Evolutionary conservation across 2,329 filamentous ascomycete species (phyloP), one percentile per base, ranked within the genome.

Genomic region (Colletotrichum scovillei): DNA sequence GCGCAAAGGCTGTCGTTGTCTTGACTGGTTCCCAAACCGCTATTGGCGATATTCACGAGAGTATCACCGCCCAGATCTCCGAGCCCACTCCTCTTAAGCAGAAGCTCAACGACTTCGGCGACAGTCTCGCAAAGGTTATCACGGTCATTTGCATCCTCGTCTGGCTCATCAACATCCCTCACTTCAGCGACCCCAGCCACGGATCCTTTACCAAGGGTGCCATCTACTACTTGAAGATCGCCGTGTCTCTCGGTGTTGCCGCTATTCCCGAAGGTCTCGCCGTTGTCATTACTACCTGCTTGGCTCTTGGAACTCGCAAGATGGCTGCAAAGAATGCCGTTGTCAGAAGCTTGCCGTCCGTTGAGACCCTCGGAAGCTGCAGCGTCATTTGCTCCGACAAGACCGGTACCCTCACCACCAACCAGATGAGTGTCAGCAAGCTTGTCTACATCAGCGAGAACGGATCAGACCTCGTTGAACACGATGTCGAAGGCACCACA

Each of bases 321-420:
- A 99, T 99, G 97, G 97, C 97, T 24, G 94, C 95, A 73, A 98
- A 98, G 88, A 98, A 98, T 80, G 97, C 97, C 8, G 95, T 99
- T 49, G 97, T 99, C 72, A 92, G 97, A 83, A 98, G 95, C 81
- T 87, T 99, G 78, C 97, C 97, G 24, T 99, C 97, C 1, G 97
- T 99, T 65, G 97, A 99, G 85, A 99, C 97, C 14, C 89, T 99
- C 66, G 97, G 97, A 81, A 99, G 97, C 89, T 99, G 97, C 90
- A 99, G 97, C 80, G 95, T 99, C 70, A 98, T 99, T 82, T 99
- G 97, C 87, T 99, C 97, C 4, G 97, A 99, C 88, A 99, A 99
- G 88, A 99, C 97, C 5, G 97, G 97, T 78, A 99, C 97, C 62
- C 86, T 99, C 81, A 99, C 97, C 12, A 99, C 97, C 53, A 99